Percentiles rank a stretch among this genome's conserved stretches.
These are phyloP conservation scores for Kalanchoe fedtschenkoi DNA, from an alignment of 164 flowering plant genomes.

Conservation along the genomic window DNA sequence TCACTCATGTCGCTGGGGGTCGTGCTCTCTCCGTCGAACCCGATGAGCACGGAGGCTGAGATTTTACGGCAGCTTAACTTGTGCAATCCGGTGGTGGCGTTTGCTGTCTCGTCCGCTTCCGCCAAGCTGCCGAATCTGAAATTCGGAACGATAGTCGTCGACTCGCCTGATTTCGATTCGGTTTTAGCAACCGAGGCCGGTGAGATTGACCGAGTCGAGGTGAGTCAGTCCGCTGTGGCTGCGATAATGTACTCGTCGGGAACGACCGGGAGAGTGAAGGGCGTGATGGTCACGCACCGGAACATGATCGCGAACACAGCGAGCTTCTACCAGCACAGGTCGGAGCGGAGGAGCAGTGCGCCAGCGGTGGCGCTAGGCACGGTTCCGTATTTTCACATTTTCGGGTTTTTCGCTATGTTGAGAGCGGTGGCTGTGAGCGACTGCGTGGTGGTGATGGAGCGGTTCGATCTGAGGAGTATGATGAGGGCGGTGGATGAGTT, in stretches of 20 bases:
- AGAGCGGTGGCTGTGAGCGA: conserved; percentile 21
- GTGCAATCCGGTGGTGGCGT: conserved; percentile 19
- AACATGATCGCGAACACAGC: conserved; percentile 30
- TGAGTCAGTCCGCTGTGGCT: conserved; percentile 39
- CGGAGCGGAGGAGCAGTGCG: neutral
- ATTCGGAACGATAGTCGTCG: conserved; percentile 25
- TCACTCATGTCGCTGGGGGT: conserved; percentile 31
- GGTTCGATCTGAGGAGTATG: conserved; percentile 31
- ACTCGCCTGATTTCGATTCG: conserved; percentile 34
- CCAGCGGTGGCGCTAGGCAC: conserved; percentile 19
- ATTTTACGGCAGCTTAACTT: conserved; percentile 17
- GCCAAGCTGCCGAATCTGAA: conserved; percentile 19
- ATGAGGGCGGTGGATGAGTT: conserved; percentile 38
- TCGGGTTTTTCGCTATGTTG: conserved; percentile 19
- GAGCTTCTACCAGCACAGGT: neutral
- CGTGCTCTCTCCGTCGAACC: conserved; percentile 28
- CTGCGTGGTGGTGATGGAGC: conserved; percentile 27
- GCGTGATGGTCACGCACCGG: conserved; percentile 53
- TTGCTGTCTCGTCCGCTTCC: conserved; percentile 21
- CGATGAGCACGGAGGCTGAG: conserved; percentile 17
- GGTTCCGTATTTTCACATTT: conserved; percentile 39
- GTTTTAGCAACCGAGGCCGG: conserved; percentile 11
- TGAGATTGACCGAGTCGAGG: conserved; percentile 3
- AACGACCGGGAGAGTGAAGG: conserved; percentile 59
- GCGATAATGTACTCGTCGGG: conserved; percentile 64